phyloP scores from a whole-genome alignment of 1,284 basidiomycete species.

The Tilletia setariae region DNA sequence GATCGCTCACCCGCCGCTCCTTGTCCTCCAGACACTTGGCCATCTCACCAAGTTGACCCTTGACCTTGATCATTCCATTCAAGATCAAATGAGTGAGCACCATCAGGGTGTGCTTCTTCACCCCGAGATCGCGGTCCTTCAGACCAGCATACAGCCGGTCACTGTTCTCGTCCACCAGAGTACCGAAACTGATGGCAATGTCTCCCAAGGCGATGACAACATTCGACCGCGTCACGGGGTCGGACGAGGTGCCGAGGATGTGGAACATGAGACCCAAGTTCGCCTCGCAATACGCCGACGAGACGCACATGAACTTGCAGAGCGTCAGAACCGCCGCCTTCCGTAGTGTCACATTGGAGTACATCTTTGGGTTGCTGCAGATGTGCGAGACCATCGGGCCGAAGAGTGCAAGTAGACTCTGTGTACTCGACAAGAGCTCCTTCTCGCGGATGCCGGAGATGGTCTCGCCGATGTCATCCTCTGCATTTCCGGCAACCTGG shows the following conservation, averaged over 20 bases:
- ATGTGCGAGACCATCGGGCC: slow-evolving; percentile 87
- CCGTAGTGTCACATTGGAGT: slow-evolving; percentile 72
- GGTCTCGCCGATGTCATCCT: slow-evolving; percentile 94
- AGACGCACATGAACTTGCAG: slow-evolving; percentile 95
- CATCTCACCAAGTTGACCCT: slow-evolving; percentile 98
- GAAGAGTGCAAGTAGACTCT: slow-evolving; percentile 79
- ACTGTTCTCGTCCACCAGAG: slow-evolving; percentile 92
- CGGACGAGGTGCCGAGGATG: slow-evolving; percentile 83
- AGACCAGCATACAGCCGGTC: slow-evolving; percentile 91
- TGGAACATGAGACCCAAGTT: slow-evolving; percentile 86
- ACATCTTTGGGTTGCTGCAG: slow-evolving; percentile 64
- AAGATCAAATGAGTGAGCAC: slow-evolving; percentile 94
- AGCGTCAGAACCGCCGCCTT: slow-evolving; percentile 83
- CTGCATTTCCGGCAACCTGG: slow-evolving; percentile 93
- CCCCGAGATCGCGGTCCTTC: slow-evolving; percentile 76
- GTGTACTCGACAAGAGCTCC: slow-evolving; percentile 78
- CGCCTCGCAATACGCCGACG: slow-evolving; percentile 85
- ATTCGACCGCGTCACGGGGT: slow-evolving; percentile 85
- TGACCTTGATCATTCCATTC: slow-evolving; percentile 99
- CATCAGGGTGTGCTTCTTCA: slow-evolving; percentile 99
- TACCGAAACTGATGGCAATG: slow-evolving; percentile 93
- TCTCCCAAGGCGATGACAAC: slow-evolving; percentile 96
- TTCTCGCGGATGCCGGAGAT: slow-evolving; percentile 78
- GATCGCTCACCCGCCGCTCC: slow-evolving; percentile 81
- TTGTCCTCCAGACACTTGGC: slow-evolving; percentile 95